Conservation (phyloP, 768 basidiomycete genomes). For the Arthromyces matolae region DNA sequence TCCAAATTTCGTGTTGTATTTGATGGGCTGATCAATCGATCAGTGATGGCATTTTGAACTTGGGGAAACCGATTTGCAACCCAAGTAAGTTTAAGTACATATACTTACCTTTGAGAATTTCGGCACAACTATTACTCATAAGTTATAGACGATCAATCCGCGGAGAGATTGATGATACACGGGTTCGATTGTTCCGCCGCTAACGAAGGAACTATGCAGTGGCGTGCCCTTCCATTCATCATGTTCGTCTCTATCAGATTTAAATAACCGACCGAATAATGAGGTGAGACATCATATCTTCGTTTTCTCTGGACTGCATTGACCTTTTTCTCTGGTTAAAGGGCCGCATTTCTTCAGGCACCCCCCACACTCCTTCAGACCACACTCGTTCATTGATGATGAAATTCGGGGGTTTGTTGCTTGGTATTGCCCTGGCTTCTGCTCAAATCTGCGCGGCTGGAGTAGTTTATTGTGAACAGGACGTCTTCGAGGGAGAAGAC, state of each 20-base stretch:
- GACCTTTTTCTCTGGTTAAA: background rate
- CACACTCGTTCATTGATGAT: conserved; percentile 5
- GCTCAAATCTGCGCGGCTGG: background rate
- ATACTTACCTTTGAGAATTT: too few species aligned
- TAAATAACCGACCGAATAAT: too few species aligned
- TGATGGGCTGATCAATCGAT: too few species aligned
- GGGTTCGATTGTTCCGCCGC: background rate
- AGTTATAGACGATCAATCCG: background rate
- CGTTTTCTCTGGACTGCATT: background rate
- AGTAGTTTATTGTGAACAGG: conserved; percentile 8
- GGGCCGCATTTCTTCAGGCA: background rate
- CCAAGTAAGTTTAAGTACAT: too few species aligned
- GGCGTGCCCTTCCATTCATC: background rate
- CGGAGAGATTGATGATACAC: too few species aligned
- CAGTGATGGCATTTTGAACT: too few species aligned
- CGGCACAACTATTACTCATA: too few species aligned
- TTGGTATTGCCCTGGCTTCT: background rate
- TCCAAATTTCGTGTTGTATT: too few species aligned
- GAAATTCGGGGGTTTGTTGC: background rate
- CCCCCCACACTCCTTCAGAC: conserved; percentile 2
- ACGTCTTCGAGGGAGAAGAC: conserved; percentile 14
- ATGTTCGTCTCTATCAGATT: too few species aligned
- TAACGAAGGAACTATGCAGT: background rate
- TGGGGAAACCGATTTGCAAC: too few species aligned
- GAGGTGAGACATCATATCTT: background rate